Conservation (phyloP, 768 basidiomycete species). For the Lactifluus pinguis region DNA sequence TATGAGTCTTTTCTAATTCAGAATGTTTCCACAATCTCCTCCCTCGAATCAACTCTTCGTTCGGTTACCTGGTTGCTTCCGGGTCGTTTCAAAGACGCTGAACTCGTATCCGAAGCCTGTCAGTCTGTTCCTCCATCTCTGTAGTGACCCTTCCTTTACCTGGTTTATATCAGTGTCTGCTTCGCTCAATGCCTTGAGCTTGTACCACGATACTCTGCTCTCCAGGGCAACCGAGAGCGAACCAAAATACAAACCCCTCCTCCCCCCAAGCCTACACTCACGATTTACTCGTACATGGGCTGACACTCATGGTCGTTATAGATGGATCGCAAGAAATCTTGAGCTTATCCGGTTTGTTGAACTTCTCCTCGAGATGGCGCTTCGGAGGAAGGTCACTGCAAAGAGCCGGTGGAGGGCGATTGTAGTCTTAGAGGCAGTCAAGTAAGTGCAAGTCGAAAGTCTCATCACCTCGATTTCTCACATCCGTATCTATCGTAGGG, state of each 20-base stretch:
- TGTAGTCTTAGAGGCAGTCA: constrained; percentile 69
- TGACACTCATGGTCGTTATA: constrained; percentile 59
- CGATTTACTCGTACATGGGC: constrained; percentile 89
- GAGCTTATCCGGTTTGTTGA: constrained; percentile 75
- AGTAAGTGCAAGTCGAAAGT: constrained; percentile 43
- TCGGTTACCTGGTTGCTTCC: constrained; percentile 94
- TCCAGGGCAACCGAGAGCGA: constrained; percentile 52
- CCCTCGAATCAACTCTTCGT: constrained; percentile 81
- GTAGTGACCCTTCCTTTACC: constrained; percentile 4
- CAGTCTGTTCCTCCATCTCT: constrained; percentile 33
- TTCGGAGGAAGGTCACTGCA: constrained; percentile 59
- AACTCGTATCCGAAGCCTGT: constrained; percentile 91
- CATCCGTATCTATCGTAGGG: constrained; percentile 37
- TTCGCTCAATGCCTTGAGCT: constrained; percentile 75
- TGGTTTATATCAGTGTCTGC: constrained; percentile 57
- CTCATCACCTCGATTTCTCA: constrained; percentile 1
- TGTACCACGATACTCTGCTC: constrained; percentile 95
- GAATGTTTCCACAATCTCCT: constrained; percentile 78
- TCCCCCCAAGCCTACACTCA: constrained; percentile 70
- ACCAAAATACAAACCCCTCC: constrained; percentile 63
- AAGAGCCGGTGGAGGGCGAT: constrained; percentile 68
- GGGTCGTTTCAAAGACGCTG: constrained; percentile 95
- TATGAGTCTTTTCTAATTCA: constrained; percentile 80
- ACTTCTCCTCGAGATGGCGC: constrained; percentile 83
- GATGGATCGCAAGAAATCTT: constrained; percentile 66